phyloP scores from a whole-genome alignment of 139 green algal genomes.

The Picochlorum sp. region DNA sequence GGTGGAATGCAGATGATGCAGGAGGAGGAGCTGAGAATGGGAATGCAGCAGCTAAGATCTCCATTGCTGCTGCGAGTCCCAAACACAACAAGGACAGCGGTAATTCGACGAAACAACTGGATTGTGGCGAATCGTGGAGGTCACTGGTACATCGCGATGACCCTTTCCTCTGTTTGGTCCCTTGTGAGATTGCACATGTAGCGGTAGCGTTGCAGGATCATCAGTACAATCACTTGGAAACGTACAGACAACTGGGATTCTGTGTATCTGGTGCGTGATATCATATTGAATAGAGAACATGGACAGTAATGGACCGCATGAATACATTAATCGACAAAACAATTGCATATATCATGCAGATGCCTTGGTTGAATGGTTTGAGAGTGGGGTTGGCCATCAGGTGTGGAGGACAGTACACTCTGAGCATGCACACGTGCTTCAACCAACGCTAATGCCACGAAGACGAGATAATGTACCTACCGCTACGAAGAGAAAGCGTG shows the following conservation, averaged over 20 bases:
- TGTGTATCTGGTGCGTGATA: background rate
- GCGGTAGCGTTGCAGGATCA: background rate
- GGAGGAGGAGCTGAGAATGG: background rate
- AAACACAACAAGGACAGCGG: background rate
- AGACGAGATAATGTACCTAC: background rate
- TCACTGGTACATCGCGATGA: background rate
- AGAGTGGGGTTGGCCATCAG: background rate
- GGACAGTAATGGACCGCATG: no score
- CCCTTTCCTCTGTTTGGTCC: background rate
- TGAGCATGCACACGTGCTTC: background rate
- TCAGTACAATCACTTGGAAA: conserved; percentile 1
- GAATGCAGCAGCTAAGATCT: background rate
- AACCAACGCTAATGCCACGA: background rate
- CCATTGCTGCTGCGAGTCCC: background rate
- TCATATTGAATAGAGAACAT: background rate
- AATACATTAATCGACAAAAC: background rate
- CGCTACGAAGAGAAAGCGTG: background rate
- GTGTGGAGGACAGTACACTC: background rate
- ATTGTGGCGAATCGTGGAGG: background rate
- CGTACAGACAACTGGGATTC: background rate
- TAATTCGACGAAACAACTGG: background rate
- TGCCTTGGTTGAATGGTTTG: background rate
- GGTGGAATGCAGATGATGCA: background rate
- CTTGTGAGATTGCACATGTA: background rate
- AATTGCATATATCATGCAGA: background rate